Evolutionary conservation across 2,329 filamentous ascomycete species (phyloP).

Genomic region (Setomelanomma holmii): DNA sequence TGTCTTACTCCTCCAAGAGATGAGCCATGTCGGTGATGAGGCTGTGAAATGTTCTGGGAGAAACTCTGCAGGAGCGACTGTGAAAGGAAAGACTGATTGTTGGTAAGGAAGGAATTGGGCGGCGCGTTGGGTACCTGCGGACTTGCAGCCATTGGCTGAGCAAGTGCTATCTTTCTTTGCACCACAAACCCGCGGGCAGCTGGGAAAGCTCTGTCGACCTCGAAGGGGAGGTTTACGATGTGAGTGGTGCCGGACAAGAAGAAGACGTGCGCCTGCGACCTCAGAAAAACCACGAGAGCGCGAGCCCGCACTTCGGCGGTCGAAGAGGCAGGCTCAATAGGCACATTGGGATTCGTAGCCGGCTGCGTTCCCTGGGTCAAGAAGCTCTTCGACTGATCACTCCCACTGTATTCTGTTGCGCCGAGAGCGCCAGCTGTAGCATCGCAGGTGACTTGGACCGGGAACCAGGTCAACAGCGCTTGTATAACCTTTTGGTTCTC

Average conservation of each 20-base stretch:
- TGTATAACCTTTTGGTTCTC: slow-evolving; percentile 89
- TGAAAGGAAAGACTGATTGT: slow-evolving; percentile 53
- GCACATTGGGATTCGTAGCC: slow-evolving; percentile 34
- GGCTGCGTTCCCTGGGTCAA: slow-evolving; percentile 45
- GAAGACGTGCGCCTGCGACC: slow-evolving; percentile 91
- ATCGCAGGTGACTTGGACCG: slow-evolving; percentile 50
- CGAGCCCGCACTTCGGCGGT: slow-evolving; percentile 41
- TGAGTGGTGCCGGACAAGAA: slow-evolving; percentile 88
- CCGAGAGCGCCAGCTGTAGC: slow-evolving; percentile 13
- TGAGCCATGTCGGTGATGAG: slow-evolving; percentile 32
- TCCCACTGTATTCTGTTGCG: slow-evolving; percentile 17
- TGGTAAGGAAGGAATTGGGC: slow-evolving; percentile 80
- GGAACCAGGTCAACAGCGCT: slow-evolving; percentile 84
- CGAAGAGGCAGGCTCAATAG: slow-evolving; percentile 21
- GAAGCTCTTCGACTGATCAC: slow-evolving; percentile 27
- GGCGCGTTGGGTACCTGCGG: slow-evolving; percentile 64
- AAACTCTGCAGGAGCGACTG: slow-evolving; percentile 60
- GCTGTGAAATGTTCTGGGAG: slow-evolving; percentile 48
- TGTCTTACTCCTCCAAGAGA: slow-evolving; percentile 34
- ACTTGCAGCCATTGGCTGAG: slow-evolving; percentile 45
- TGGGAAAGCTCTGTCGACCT: slow-evolving; percentile 85
- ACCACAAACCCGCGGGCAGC: slow-evolving; percentile 84
- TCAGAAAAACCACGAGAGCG: slow-evolving; percentile 88
- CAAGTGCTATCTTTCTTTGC: slow-evolving; percentile 74
- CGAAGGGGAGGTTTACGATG: slow-evolving; percentile 91